These are phyloP conservation scores for Zoysia matrella DNA, from an alignment of 202 grass and related monocot species.

Conservation along the genomic window DNA sequence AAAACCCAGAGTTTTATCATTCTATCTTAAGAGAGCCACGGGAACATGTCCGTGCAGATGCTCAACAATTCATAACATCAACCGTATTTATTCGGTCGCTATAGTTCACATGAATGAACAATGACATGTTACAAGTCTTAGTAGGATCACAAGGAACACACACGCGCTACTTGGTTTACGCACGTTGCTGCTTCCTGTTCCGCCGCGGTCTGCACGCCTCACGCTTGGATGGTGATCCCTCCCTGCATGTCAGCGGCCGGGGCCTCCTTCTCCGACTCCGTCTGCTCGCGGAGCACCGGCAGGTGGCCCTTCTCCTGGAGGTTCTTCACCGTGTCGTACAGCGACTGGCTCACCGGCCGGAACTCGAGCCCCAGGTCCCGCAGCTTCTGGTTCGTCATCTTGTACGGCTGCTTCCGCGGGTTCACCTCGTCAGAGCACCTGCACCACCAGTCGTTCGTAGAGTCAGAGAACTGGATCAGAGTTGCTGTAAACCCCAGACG, in stretches of 20 bases:
- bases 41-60: neutral
- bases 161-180: constrained; percentile 33
- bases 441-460: neutral
- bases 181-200: constrained; percentile 5
- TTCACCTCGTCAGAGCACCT: constrained; percentile 91
- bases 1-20: neutral
- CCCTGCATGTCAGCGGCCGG: constrained; percentile 19
- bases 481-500: no score
- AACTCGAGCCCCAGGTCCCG: constrained; percentile 73
- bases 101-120: constrained; percentile 36
- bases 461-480: neutral
- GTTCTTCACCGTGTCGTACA: constrained; percentile 81
- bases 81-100: constrained; percentile 43
- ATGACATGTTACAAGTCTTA: constrained; percentile 16
- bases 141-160: neutral
- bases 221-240: constrained; percentile 39
- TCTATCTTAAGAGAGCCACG: neutral
- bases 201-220: neutral
- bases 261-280: constrained; percentile 1
- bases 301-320: constrained; percentile 91
- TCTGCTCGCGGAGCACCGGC: constrained; percentile 48
- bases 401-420: constrained; percentile 80
- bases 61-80: constrained; percentile 13
- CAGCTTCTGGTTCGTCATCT: constrained; percentile 74
- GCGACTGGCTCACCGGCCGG: constrained; percentile 58